Base-by-base conservation (phyloP, 805 yeast species). In the Maudiozyma turicensis region DNA sequence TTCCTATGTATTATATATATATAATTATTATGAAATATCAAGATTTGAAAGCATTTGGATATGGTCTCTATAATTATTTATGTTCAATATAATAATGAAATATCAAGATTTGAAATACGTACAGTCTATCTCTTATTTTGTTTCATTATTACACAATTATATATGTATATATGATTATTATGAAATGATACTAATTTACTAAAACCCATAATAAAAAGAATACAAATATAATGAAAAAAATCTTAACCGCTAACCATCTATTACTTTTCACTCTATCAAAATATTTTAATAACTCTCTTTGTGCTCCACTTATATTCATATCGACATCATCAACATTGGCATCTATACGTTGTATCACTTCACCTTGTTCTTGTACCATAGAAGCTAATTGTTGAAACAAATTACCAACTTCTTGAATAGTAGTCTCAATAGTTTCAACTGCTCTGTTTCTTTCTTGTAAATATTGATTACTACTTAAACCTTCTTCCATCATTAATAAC, bases 361-460 rank as follows among this genome's bases (percentile, higher is more conserved):
- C 99, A 40, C 98, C 91, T 68, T 93, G 99, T 66, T 93, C 98
- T 53, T 86, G 89, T 7, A 93, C 97, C 98, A 93, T 91, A 1
- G 95, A 84, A 5, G 98, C 96, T 58, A 93, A 74, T 67, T 93
- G 99, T 59, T 86, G 91, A 70, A 93, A 93, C 52, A 93, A 74
- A 45, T 86, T 84, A 41, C 99, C 99, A 45, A 93, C 95, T 66
- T 93, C 98, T 61, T 91, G 91, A 52, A 93, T 93, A 0, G 99
- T 93, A n/a, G 88, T 77, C 64, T 93, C 99, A 46, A 93, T 93
- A 0, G 97, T 87, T 63, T 91, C 98, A 46, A 93, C 96, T 0
- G 99, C 99, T 43, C 82, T 66, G 58, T 82, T 83, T 59, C 99
- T 76, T 56, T 85, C 93, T 59, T 82, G 91, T 49, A 90, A 70